Base-by-base conservation (phyloP, 306 rosid species). In the Cucumis cinereus region DNA sequence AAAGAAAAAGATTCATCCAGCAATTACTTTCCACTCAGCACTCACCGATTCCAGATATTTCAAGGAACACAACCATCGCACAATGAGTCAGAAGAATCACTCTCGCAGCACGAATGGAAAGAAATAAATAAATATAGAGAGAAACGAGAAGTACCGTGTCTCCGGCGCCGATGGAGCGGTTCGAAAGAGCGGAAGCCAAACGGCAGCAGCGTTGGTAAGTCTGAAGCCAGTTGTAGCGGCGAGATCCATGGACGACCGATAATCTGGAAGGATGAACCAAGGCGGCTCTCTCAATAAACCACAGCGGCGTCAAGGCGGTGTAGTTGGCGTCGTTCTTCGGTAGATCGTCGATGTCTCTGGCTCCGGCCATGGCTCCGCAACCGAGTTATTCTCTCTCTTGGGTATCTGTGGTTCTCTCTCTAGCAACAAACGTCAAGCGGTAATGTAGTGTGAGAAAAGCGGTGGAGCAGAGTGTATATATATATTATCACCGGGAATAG, bases 271-370 rank as follows among this genome's bases (percentile, higher is more conserved):
- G 97, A 57, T 94, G 97, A 17, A 88, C 93, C 82, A 77, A 23
- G 69, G 98, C 89, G 0, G 96, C 97, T 82, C 98, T 89, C 55
- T 93, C 91, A 12, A 94, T 79, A 82, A 91, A 90, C 97, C 93
- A 90, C 54, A 94, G 33, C 62, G 98, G 98, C 76, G 98, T 94
- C 40, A 94, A 64, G 7, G 98, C 92, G 35, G 89, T 90, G 85
- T 89, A 83, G 86, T 91, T 94, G 1, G 98, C 98, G 0, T 86
- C 82, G 89, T 90, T 91, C 87, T 89, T 90, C 1, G 97, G 97
- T 72, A 91, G 84, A 22, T 91, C 90, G 70, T 94, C 98, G 14
- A 91, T 91, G 83, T 94, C 98, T 6, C 79, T 70, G 57, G 35
- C 80, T 79, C 41, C 73, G 79, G 19, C 78, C 88, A 78, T 80